Conservation (phyloP, 306 rosid genomes). For the Quercus engelmannii region DNA sequence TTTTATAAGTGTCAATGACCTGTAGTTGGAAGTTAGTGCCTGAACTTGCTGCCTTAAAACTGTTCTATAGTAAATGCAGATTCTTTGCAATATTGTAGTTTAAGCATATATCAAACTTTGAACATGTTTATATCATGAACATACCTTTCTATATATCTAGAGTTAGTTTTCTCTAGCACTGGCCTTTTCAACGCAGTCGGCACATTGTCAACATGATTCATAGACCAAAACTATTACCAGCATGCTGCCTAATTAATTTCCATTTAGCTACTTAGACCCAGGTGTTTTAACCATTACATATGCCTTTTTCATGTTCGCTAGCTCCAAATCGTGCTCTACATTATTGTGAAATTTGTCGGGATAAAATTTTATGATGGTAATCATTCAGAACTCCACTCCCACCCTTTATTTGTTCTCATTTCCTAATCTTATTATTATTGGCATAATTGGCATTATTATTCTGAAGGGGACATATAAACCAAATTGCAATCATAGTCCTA, state of each 20-base stretch:
- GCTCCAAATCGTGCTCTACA: slow-evolving; percentile 17
- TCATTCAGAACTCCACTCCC: slow-evolving; percentile 45
- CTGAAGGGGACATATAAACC: slow-evolving; percentile 54
- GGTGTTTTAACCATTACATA: not conserved
- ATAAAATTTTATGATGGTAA: slow-evolving; percentile 28
- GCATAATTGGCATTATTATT: slow-evolving; percentile 46
- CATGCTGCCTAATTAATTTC: not conserved
- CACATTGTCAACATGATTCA: not conserved
- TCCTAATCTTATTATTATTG: slow-evolving; percentile 48
- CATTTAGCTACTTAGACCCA: not conserved
- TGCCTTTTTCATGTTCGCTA: not conserved
- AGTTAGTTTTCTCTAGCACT: too few species aligned
- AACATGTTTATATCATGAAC: too few species aligned
- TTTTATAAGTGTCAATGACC: too few species aligned
- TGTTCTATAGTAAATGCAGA: too few species aligned
- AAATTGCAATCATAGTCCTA: slow-evolving; percentile 36
- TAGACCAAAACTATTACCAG: not conserved
- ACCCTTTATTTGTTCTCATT: slow-evolving; percentile 42
- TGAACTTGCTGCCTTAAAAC: too few species aligned
- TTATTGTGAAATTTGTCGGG: slow-evolving; percentile 26
- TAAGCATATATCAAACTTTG: too few species aligned
- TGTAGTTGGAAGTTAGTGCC: too few species aligned
- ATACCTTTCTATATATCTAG: too few species aligned
- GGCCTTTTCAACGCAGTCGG: not conserved
- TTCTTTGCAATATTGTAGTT: too few species aligned